Evolutionary conservation across 129 eudicot species (phyloP).

Genomic region (Saposhnikovia divaricata): DNA sequence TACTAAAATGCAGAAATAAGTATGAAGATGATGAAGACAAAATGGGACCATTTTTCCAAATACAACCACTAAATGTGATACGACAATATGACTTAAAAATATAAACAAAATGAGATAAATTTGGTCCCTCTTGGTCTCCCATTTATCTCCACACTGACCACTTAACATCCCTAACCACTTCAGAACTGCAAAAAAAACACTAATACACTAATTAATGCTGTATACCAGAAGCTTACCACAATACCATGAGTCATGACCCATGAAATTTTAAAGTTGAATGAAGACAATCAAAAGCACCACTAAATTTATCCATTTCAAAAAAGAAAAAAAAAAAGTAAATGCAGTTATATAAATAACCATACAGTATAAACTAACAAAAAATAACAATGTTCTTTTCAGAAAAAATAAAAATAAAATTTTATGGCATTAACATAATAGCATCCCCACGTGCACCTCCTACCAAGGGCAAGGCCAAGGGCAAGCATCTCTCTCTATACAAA

Average conservation of each 20-base stretch:
- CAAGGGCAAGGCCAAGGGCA: background rate
- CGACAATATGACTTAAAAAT: too few species aligned
- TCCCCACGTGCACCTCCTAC: conserved; percentile 4
- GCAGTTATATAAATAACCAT: too few species aligned
- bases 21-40: too few species aligned
- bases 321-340: too few species aligned
- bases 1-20: too few species aligned
- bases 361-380: too few species aligned
- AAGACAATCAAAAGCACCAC: background rate
- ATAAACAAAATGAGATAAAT: background rate
- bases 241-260: background rate
- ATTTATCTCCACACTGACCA: background rate
- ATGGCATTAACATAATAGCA: too few species aligned
- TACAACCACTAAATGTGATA: too few species aligned
- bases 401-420: too few species aligned
- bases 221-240: background rate
- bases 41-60: too few species aligned
- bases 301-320: too few species aligned
- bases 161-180: background rate
- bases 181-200: background rate
- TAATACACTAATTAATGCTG: background rate
- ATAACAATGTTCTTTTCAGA: too few species aligned
- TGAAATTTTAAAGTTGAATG: background rate
- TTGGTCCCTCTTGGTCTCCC: conserved; percentile 3
- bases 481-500: background rate